Evolutionary conservation across 1,284 basidiomycete species (phyloP).

Genomic region (Sporisorium reilianum): DNA sequence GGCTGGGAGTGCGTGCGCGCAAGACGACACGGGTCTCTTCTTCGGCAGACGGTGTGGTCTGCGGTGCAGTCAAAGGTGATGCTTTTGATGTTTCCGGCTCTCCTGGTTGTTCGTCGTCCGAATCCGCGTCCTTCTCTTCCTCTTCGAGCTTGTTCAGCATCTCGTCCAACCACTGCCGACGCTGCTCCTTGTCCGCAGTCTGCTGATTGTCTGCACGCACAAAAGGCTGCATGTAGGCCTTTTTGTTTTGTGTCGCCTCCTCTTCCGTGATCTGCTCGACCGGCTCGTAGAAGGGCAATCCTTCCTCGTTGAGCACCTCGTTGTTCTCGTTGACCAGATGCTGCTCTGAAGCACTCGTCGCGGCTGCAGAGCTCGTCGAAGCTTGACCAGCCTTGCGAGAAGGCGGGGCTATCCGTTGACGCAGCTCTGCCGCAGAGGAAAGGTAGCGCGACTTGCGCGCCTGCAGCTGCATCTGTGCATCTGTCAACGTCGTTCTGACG

Average conservation of each 20-base stretch:
- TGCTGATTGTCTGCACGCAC: slow-evolving; percentile 11
- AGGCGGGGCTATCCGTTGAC: slow-evolving; percentile 3
- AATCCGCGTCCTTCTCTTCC: slow-evolving; percentile 44
- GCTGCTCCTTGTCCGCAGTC: slow-evolving; percentile 29
- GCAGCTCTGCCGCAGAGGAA: slow-evolving; percentile 7
- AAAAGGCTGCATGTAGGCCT: slow-evolving; percentile 53
- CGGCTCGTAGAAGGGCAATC: slow-evolving; percentile 65
- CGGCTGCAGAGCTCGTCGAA: not conserved
- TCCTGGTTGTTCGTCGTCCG: slow-evolving; percentile 19
- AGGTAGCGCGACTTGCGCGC: slow-evolving; percentile 11
- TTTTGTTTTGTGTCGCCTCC: slow-evolving; percentile 22
- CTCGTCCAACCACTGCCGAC: slow-evolving; percentile 58
- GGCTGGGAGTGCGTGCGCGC: slow-evolving; percentile 36
- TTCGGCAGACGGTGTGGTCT: slow-evolving; percentile 13
- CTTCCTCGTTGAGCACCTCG: slow-evolving; percentile 66
- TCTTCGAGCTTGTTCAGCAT: slow-evolving; percentile 56
- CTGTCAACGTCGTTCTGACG: slow-evolving; percentile 2
- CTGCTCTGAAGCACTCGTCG: not conserved
- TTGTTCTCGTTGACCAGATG: slow-evolving; percentile 47
- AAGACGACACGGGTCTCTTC: slow-evolving; percentile 47
- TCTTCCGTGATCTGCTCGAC: slow-evolving; percentile 53
- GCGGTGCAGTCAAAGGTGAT: not conserved
- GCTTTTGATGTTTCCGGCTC: not conserved
- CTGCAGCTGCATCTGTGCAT: slow-evolving; percentile 36
- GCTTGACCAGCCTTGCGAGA: not conserved